A percentile compares a stretch with the other conserved stretches of the same genome.
Evolutionary conservation across 2,329 filamentous ascomycete genomes (phyloP).

Genomic region (Aureobasidium pullulans): DNA sequence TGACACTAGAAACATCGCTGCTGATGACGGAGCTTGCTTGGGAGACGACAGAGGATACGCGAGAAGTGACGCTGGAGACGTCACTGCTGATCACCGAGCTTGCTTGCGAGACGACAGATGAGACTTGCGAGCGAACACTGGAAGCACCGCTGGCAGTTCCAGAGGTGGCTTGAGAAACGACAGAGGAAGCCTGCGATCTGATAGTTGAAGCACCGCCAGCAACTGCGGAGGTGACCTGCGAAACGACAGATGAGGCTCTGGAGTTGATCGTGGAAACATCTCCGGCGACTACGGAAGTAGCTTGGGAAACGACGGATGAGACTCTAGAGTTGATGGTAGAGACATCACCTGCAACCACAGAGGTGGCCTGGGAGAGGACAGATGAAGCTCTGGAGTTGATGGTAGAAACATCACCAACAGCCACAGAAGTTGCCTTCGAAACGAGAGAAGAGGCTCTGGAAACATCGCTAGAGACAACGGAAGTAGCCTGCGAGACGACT

Average conservation of each 20-base stretch:
- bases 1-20: neutral
- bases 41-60: neutral
- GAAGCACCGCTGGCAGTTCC: neutral
- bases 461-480: neutral
- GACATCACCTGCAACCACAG: neutral
- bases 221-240: neutral
- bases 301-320: neutral
- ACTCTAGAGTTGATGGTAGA: neutral
- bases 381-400: neutral
- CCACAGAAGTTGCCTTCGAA: neutral
- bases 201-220: neutral
- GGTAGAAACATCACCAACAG: neutral
- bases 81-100: neutral
- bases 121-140: neutral
- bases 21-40: too few relatives aligned
- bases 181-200: neutral
- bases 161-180: neutral
- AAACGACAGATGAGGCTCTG: neutral
- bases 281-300: neutral
- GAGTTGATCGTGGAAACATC: neutral
- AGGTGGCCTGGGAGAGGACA: neutral
- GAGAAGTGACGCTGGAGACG: neutral
- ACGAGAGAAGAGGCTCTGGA: neutral
- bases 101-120: neutral
- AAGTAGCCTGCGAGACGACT: neutral